Evolutionary conservation across 352 stramenopile species (phyloP), one percentile per base, ranked within the genome.

Genomic region (Phytophthora palmivora): DNA sequence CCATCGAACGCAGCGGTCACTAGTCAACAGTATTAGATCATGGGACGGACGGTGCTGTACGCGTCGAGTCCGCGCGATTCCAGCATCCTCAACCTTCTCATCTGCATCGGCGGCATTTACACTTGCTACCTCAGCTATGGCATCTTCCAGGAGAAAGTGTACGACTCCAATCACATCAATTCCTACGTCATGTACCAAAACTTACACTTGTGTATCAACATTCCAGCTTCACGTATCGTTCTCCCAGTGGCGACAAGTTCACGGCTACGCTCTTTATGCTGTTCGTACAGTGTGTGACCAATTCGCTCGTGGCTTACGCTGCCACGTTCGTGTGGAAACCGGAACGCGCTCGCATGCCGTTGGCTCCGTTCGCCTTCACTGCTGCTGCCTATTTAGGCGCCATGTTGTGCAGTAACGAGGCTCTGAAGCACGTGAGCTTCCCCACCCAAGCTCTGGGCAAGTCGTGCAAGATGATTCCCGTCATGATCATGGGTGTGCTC

Each of bases 381-480:
- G 88, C 88, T 32, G 89, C 82, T 16, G 84, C 86, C 43, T 97
- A 97, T 72, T 74, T 97, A 24, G 88, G 88, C 26, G 91, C 91
- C 10, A 97, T 97, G 91, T 65, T 97, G 15, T 97, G 86, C 77
- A 96, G 84, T 45, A 97, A 97, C 63, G 90, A 97, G 61, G 88
- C 91, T 26, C 78, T 97, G 28, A 97, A 97, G 70, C 91, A 97
- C 76, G 87, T 99, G 65, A 96, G 83, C 63, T 99, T 99, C 80
- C 97, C 97, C 15, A 98, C 98, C 10, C 95, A 98, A 58, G 98
- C 97, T n/a, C 86, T 99, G 10, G 97, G 95, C 44, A 99, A 99
- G 77, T 98, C 86, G 69, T 98, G 96, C 72, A 99, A 99, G 75
- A 99, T 99, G 97, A 98, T 98, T 52, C 97, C 97, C 5, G 97